Percentiles rank a stretch among this genome's conserved stretches.
Evolutionary conservation across 805 yeast genomes (phyloP).

Genomic region (Cyberlindnera meyerae): DNA sequence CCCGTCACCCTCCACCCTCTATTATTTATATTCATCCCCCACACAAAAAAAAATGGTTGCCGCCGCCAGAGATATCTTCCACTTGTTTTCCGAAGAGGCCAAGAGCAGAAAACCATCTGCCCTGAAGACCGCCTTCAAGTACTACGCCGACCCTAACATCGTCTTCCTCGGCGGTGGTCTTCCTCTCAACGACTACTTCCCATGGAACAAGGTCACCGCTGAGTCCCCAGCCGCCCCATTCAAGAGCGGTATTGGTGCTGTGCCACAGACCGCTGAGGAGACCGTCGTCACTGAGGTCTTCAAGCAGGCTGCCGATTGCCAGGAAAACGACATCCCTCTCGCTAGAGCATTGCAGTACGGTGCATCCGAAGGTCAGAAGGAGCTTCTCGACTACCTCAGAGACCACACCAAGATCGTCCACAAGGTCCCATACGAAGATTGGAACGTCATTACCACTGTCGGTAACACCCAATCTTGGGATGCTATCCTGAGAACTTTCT

Average conservation of each 20-base stretch:
- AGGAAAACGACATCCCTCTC: constrained; percentile 71
- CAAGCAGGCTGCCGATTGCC: constrained; percentile 40
- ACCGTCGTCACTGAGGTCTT: constrained; percentile 31
- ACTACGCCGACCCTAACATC: constrained; percentile 66
- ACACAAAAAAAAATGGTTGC: constrained; percentile 23
- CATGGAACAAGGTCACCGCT: constrained; percentile 72
- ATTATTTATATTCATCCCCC: no score
- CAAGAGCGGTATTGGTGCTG: constrained; percentile 68
- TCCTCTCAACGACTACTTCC: constrained; percentile 88
- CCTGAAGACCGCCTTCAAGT: constrained; percentile 78
- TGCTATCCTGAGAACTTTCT: constrained; percentile 70
- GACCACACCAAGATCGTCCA: constrained; percentile 65
- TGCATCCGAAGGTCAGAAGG: constrained; percentile 72
- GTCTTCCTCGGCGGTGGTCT: constrained; percentile 94
- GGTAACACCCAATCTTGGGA: constrained; percentile 95
- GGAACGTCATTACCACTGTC: constrained; percentile 66
- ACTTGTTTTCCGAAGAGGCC: constrained; percentile 75
- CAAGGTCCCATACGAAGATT: constrained; percentile 49
- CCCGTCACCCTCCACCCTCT: no score
- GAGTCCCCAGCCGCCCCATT: constrained; percentile 80
- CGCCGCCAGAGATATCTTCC: constrained; percentile 65
- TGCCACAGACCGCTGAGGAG: constrained; percentile 36
- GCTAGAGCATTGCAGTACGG: constrained; percentile 93
- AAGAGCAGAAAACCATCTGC: constrained; percentile 71
- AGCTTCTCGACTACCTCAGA: constrained; percentile 57